Base-by-base conservation (phyloP, 176 grass and related monocot species). In the Chrysopogon serrulatus region DNA sequence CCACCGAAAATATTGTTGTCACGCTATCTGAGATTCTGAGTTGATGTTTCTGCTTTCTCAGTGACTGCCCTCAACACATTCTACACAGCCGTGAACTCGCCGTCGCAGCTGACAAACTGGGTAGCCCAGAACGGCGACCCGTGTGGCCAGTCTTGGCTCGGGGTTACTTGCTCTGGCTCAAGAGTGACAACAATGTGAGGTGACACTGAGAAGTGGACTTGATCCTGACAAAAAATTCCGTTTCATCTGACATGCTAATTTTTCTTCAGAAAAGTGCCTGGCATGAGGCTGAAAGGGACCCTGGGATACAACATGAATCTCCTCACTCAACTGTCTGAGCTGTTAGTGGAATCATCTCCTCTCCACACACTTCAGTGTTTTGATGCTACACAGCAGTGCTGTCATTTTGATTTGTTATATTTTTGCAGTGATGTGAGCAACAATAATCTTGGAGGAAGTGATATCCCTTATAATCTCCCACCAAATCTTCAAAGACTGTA, bases 161-260 rank as follows among this genome's bases (percentile, higher is more conserved):
- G 95, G 68, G 74, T 98, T 77, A 90, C 43, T 74, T 98, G 95
- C 82, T 86, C 87, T 6, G 87, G 79, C 79, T 93, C 92, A 62
- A 84, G 90, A 62, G 92, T 98, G 76, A 93, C 69, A 86, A 56
- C 76, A 88, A 93, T 98, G 95, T 98, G 91, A 98, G 95, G 74
- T 69, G 71, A 69, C 78, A 61, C 79, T 83, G 23, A 19, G 33
- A 54, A 41, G 62, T 89, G 13, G 41, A 80, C 73, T 77, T 36
- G 40, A 78, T 69, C 48, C 16, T 79, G 62, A 65, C 35, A 48
- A 40, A n/a, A 74, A 74, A 69, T 42, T 77, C 16, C 16, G 37
- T 26, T 76, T 76, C 66, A 65, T 87, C 86, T 94, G 56, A 92
- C 80, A 24, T 79, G n/a, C 16, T 83, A 66, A 37, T 83, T 82